Conservation (phyloP, 768 basidiomycete genomes). For the Lanmaoa rubissima region DNA sequence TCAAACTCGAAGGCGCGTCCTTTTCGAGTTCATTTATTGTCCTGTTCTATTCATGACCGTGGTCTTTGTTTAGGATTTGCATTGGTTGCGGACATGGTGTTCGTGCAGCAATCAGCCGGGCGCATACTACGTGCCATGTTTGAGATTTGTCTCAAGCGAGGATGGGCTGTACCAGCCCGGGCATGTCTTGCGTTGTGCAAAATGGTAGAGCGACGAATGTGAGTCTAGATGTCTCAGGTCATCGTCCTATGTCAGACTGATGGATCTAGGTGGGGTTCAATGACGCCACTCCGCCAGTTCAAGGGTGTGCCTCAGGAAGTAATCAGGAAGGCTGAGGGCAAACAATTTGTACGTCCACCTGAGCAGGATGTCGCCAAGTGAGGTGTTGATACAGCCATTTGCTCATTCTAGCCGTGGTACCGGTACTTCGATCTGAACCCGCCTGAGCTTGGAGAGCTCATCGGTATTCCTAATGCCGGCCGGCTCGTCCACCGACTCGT, state of each 20-base stretch:
- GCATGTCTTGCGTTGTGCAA: constrained; percentile 93
- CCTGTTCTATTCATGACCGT: background rate
- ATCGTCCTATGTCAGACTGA: background rate
- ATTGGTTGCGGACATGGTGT: constrained; percentile 90
- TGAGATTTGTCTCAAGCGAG: constrained; percentile 95
- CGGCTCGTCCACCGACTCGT: constrained; percentile 89
- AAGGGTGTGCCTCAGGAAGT: constrained; percentile 85
- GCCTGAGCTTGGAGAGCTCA: constrained; percentile 92
- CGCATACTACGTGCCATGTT: constrained; percentile 96
- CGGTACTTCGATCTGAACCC: constrained; percentile 92
- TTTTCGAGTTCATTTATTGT: background rate
- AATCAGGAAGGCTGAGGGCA: constrained; percentile 88
- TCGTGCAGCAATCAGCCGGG: constrained; percentile 95
- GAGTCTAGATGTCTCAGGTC: constrained; percentile 21
- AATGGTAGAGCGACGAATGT: constrained; percentile 90
- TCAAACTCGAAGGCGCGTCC: constrained; percentile 78
- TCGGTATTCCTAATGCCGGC: constrained; percentile 92
- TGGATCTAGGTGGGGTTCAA: constrained; percentile 83
- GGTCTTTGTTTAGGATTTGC: constrained; percentile 57
- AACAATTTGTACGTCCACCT: constrained; percentile 78
- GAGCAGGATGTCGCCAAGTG: background rate
- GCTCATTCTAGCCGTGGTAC: constrained; percentile 74
- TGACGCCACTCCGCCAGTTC: constrained; percentile 97
- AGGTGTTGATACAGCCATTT: background rate
- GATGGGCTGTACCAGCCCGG: constrained; percentile 95